phyloP scores from a whole-genome alignment of 2,329 filamentous ascomycete species.

The Alternaria consortialis region DNA sequence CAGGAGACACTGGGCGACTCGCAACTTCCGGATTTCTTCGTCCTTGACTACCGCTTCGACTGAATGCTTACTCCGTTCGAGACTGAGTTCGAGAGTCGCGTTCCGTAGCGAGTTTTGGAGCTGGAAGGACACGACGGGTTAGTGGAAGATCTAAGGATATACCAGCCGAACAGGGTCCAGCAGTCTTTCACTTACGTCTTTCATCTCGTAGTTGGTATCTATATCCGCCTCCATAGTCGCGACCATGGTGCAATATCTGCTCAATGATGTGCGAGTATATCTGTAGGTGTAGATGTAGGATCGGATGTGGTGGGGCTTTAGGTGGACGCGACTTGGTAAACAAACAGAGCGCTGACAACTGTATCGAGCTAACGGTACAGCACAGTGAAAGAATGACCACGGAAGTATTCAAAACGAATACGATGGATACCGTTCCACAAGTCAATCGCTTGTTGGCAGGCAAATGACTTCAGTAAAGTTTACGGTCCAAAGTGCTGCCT shows the following conservation, averaged over 20 bases:
- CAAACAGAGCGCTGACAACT: constrained; percentile 35
- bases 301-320: constrained; percentile 29
- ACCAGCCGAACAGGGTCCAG: constrained; percentile 1
- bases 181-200: constrained; percentile 43
- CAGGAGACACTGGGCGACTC: constrained; percentile 71
- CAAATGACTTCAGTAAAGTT: not conserved
- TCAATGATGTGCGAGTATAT: constrained; percentile 26
- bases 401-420: not conserved
- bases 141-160: constrained; percentile 17
- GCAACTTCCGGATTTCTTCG: constrained; percentile 76
- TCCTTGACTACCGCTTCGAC: constrained; percentile 75
- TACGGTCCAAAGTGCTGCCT: not conserved
- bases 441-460: not conserved
- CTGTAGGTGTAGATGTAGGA: constrained; percentile 22
- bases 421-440: not conserved
- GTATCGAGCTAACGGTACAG: not conserved
- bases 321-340: constrained; percentile 46
- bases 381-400: not conserved
- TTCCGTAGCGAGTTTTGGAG: constrained; percentile 63
- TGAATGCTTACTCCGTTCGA: constrained; percentile 70
- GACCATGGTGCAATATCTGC: constrained; percentile 38
- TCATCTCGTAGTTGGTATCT: constrained; percentile 42
- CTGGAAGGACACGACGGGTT: constrained; percentile 32
- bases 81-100: constrained; percentile 71
- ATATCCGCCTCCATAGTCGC: constrained; percentile 37